Percentiles rank a stretch among this genome's conserved stretches.
Conservation (phyloP, 306 rosid genomes). For the Cotoneaster glaucophyllus region DNA sequence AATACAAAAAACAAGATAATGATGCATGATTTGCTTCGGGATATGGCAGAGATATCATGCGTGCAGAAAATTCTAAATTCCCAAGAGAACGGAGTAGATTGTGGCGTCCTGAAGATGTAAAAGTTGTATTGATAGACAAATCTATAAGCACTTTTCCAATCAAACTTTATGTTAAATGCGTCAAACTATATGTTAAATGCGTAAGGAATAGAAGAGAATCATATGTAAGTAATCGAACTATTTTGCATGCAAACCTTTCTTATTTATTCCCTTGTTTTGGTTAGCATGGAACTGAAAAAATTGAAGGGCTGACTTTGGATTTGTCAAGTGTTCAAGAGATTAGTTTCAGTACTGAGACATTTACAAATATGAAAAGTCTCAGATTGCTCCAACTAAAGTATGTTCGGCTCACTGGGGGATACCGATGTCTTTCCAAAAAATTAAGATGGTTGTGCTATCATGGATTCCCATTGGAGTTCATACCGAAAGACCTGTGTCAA, state of each 20-base stretch:
- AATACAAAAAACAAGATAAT: background rate
- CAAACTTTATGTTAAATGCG: background rate
- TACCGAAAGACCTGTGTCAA: background rate
- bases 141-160: background rate
- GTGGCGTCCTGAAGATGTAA: background rate
- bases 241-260: too few relatives aligned
- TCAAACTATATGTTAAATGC: background rate
- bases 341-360: conserved; percentile 1
- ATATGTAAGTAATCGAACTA: background rate
- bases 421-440: conserved; percentile 15
- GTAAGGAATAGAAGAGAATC: too few relatives aligned
- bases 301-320: background rate
- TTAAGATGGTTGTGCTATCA: background rate
- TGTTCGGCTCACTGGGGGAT: conserved; percentile 11
- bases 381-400: conserved; percentile 30
- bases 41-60: conserved; percentile 40
- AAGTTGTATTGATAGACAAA: background rate
- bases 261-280: conserved; percentile 1
- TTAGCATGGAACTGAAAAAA: background rate
- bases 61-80: background rate
- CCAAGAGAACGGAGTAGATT: conserved; percentile 14
- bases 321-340: background rate
- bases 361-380: conserved; percentile 27
- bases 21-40: conserved; percentile 21
- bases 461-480: background rate